Conservation (phyloP, 306 rosid species). For the Vicia faba region DNA sequence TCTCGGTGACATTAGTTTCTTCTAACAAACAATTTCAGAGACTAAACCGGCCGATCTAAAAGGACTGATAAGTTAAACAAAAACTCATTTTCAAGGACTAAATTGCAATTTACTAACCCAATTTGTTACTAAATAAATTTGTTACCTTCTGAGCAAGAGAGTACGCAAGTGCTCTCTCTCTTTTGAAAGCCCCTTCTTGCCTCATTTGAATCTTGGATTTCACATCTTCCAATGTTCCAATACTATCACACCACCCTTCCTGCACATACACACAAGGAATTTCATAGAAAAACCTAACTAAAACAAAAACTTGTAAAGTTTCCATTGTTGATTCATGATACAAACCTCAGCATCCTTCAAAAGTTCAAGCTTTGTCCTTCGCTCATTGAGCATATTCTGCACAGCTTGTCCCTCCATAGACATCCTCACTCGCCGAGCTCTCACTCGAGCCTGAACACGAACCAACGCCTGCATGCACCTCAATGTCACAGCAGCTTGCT, state of each 20-base stretch:
- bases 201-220: conserved; percentile 81
- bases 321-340: conserved; percentile 3
- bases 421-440: conserved; percentile 95
- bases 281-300: neutral
- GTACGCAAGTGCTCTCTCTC: conserved; percentile 94
- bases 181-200: conserved; percentile 91
- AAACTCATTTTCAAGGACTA: neutral
- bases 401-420: conserved; percentile 93
- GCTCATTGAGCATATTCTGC: conserved; percentile 69
- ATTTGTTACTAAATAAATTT: neutral
- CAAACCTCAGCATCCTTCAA: conserved; percentile 92
- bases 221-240: conserved; percentile 76
- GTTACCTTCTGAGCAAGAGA: conserved; percentile 91
- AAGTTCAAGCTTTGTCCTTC: conserved; percentile 69
- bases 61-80: neutral
- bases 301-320: neutral
- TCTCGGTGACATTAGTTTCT: neutral
- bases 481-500: conserved; percentile 95
- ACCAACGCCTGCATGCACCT: conserved; percentile 99
- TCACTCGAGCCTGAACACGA: conserved; percentile 92
- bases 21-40: neutral
- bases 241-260: conserved; percentile 99
- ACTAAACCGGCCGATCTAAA: neutral
- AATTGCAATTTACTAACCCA: too few relatives aligned
- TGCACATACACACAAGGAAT: conserved; percentile 33